Conservation (phyloP, 106 monocot species). For the Allium cepa region DNA sequence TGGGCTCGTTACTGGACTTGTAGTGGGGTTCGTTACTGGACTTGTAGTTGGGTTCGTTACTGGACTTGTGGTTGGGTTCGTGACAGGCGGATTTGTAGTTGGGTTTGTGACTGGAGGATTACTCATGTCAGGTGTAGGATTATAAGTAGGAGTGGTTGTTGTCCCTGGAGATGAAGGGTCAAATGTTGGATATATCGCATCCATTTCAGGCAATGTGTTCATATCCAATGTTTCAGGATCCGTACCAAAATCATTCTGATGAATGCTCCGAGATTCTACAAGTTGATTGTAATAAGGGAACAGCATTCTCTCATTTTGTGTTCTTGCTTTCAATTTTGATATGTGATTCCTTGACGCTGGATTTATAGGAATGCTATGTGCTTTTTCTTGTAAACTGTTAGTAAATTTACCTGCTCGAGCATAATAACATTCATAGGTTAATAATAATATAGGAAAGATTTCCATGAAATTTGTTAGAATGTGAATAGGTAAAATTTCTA, state of each 20-base stretch:
- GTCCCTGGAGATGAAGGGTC: slow-evolving; percentile 11
- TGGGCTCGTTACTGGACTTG: slow-evolving; percentile 1
- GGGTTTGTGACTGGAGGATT: background rate
- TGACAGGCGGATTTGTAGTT: background rate
- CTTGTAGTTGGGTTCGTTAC: background rate
- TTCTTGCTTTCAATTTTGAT: background rate
- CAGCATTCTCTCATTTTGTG: background rate
- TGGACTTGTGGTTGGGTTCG: background rate
- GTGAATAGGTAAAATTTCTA: background rate
- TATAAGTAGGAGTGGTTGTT: background rate
- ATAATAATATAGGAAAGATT: too few species aligned
- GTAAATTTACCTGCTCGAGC: slow-evolving; percentile 4
- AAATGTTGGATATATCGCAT: slow-evolving; percentile 7
- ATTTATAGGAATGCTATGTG: background rate
- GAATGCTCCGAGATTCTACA: background rate
- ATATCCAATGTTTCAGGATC: slow-evolving; percentile 3
- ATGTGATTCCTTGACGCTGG: background rate
- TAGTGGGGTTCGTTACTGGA: background rate
- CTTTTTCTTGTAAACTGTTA: slow-evolving; percentile 4
- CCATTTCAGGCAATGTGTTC: slow-evolving; percentile 4
- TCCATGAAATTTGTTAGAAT: background rate
- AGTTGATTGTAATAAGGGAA: background rate
- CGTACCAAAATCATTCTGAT: background rate
- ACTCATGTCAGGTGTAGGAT: background rate
- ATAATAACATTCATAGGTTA: too few species aligned